Base-by-base conservation (phyloP, 306 rosid species). In the Comarum palustre region DNA sequence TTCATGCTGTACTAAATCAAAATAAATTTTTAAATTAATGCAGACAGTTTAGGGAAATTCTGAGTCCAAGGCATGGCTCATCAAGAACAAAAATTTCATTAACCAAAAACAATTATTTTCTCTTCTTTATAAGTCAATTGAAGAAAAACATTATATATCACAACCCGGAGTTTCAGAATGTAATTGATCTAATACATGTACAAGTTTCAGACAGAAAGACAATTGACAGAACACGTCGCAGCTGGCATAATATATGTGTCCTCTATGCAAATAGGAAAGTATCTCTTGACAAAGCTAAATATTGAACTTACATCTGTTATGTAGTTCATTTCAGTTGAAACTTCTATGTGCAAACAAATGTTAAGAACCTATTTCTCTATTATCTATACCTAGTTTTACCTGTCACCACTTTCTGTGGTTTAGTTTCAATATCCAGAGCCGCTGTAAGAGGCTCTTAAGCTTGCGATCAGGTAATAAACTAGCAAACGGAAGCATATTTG, bases 401-500 rank as follows among this genome's bases (percentile, higher is more conserved):
- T 58, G 64, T 27, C 9, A 0, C 38, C 38, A 58, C 32, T 55
- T 55, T 55, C 1, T 5, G 13, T 27, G n/a, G 13, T 27, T 27
- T 17, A 42, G 19, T 60, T 60, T 31, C 38, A 31, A 29, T 31
- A 8, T 16, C 5, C 4, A 20, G 20, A 61, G 66, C 65, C 80
- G 82, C 69, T 88, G 95, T 72, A 91, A 73, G 77, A 95, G 79
- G 81, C 73, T 85, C 93, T 95, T 91, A 85, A 95, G 84, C 75
- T 91, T 95, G 24, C 87, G 89, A 86, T 95, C 96, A 16, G 97
- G 99, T 73, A 91, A 85, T 65, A 95, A 87, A 80, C 99, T 95
- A 85, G 60, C 68, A 69, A 71, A 31, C 13, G 29, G 73, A 79
- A 74, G 71, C 57, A 67, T 11, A 51, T 34, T 67, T 16, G 69